phyloP scores from a whole-genome alignment of 83 land plant genomes.

The Diphasiastrum complanatum region DNA sequence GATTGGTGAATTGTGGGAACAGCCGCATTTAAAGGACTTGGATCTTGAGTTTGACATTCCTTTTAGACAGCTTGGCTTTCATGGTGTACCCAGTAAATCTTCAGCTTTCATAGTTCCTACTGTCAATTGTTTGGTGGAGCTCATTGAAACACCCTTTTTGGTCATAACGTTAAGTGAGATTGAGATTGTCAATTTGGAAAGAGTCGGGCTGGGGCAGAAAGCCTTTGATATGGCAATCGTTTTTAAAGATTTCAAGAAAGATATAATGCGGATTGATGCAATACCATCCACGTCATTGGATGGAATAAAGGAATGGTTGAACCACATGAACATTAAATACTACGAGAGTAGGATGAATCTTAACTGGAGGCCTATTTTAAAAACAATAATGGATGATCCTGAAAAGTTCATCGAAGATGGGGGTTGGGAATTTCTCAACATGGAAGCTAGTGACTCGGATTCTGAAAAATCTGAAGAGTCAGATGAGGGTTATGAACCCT shows the following conservation, averaged over 20 bases:
- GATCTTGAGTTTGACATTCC: constrained; percentile 93
- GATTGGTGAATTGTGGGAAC: constrained; percentile 74
- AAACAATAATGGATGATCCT: constrained; percentile 46
- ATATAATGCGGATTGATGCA: constrained; percentile 40
- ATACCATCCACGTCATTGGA: constrained; percentile 40
- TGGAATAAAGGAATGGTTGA: constrained; percentile 43
- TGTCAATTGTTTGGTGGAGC: constrained; percentile 82
- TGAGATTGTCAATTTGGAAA: constrained; percentile 47
- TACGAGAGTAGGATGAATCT: constrained; percentile 45
- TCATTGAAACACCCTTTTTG: constrained; percentile 51
- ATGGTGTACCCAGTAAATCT: constrained; percentile 81
- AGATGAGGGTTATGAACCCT: constrained; percentile 40
- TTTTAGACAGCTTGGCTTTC: constrained; percentile 80
- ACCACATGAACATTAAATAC: constrained; percentile 46
- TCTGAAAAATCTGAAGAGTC: constrained; percentile 48
- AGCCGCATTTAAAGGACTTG: constrained; percentile 49
- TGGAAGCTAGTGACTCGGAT: constrained; percentile 47
- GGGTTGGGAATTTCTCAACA: constrained; percentile 51
- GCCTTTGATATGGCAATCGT: constrained; percentile 49
- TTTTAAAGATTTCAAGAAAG: constrained; percentile 47
- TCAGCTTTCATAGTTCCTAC: constrained; percentile 88
- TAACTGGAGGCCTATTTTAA: constrained; percentile 45
- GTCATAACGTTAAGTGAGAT: constrained; percentile 46
- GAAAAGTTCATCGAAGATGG: constrained; percentile 47
- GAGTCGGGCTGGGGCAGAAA: constrained; percentile 42